Evolutionary conservation across 768 basidiomycete species (phyloP), one percentile per base, ranked within the genome.

Genomic region (Phlebiopsis flavidoalba): DNA sequence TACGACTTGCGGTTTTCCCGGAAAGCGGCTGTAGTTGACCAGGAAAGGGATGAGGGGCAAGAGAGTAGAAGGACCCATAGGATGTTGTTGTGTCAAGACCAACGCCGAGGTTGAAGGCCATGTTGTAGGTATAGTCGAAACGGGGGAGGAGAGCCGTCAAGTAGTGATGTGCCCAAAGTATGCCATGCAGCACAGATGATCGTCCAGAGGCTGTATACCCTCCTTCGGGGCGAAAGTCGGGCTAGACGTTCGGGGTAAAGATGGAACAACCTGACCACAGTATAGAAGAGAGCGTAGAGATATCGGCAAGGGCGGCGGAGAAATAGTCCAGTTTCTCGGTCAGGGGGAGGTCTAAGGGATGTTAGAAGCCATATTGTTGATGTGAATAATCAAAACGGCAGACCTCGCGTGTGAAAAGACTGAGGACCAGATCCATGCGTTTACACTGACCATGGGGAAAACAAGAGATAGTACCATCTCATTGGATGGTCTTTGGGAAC

Each of bases 291-390:
- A 1, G 89, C 88, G 65, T 83, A 90, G 24, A 95, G 71, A 64
- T n/a, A 97, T 95, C n/a, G 12, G 89, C 86, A 8, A 89, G 74
- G 0, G 89, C 94, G 5, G 97, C 97, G 3, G 93, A 93, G 72
- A 98, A 97, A 72, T 99, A 99, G 69, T 98, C 97, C 69, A 95
- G 60, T 64, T 88, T 90, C 73, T 99, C 97, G 1, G 95, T 98
- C 24, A 76, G 70, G 1, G 89, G 85, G 5, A 84, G 76, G 75
- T 98, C 96, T 93, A 65, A 21, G 60, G 57, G 35, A 57, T 54
- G 66, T 65, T 52, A 31, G 31, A 54, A 31, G 57, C 45, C 21
- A 37, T 8, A 24, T 15, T 63, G 17, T 40, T 36, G 8, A 60
- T 36, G 8, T 55, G n/a, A n/a, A 19, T 17, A 35, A 46, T n/a